phyloP scores from a whole-genome alignment of 2,329 filamentous ascomycete genomes.

The Pseudofabraea citricarpa region DNA sequence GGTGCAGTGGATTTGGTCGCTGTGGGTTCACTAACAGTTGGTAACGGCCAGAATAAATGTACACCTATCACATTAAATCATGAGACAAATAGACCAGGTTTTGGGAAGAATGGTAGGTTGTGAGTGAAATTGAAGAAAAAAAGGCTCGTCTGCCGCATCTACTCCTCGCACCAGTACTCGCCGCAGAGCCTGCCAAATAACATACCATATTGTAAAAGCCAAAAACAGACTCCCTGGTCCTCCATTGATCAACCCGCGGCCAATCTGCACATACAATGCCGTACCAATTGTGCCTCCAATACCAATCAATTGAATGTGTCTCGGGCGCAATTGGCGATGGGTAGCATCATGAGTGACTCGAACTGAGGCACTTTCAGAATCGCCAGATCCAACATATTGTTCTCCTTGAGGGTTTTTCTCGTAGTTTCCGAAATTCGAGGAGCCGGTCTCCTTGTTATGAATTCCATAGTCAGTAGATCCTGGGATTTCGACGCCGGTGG shows the following conservation, averaged over 20 bases:
- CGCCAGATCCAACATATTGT: constrained; percentile 9
- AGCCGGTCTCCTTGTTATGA: background rate
- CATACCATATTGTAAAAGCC: constrained; percentile 53
- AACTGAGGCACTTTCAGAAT: constrained; percentile 7
- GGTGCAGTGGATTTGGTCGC: constrained; percentile 43
- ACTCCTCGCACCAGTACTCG: too few species aligned
- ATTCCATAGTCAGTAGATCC: background rate
- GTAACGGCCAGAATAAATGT: constrained; percentile 56
- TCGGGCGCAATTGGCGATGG: constrained; percentile 33
- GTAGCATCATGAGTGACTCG: constrained; percentile 19
- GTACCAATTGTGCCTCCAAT: constrained; percentile 64
- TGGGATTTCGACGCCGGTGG: background rate
- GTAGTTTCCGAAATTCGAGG: too few species aligned
- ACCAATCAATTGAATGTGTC: constrained; percentile 36
- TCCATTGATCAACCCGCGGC: constrained; percentile 50
- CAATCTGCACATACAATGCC: constrained; percentile 48
- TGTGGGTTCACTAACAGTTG: constrained; percentile 31
- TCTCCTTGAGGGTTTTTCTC: constrained; percentile 17
- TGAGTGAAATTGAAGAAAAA: too few species aligned
- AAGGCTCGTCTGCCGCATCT: too few species aligned
- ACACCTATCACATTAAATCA: constrained; percentile 41
- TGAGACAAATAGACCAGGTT: background rate
- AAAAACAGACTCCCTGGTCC: constrained; percentile 54
- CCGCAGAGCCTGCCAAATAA: too few species aligned
- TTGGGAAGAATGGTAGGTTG: background rate